A percentile compares a stretch with the other conserved stretches of the same genome.
These are phyloP conservation scores for Lagenaria siceraria DNA, from an alignment of 306 rosid genomes.

Conservation along the genomic window DNA sequence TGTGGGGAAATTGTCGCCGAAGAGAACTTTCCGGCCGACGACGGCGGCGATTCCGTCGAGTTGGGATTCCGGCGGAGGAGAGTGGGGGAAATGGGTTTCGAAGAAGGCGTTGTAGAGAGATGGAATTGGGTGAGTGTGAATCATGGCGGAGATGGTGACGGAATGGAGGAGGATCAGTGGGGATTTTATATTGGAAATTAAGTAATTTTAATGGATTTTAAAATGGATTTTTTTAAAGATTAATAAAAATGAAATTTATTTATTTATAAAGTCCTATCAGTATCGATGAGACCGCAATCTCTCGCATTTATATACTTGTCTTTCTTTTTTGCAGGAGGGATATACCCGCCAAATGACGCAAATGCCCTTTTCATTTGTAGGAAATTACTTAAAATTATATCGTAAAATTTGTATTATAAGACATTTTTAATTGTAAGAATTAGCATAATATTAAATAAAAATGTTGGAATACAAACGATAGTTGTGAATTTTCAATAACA, in stretches of 20 bases:
- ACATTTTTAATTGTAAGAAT: too few relatives aligned
- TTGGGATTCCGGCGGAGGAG: not conserved
- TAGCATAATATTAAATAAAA: too few relatives aligned
- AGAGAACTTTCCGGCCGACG: constrained; percentile 58
- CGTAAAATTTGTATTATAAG: too few relatives aligned
- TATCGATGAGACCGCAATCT: constrained; percentile 42
- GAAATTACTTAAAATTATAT: too few relatives aligned
- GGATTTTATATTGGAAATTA: not conserved
- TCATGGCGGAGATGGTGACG: constrained; percentile 1
- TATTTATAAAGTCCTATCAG: constrained; percentile 31
- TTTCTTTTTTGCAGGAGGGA: constrained; percentile 8
- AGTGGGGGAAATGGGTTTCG: constrained; percentile 10
- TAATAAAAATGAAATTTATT: not conserved
- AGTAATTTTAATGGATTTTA: not conserved
- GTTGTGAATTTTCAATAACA: too few relatives aligned
- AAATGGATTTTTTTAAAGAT: not conserved
- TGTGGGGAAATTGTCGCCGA: constrained; percentile 13
- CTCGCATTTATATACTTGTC: constrained; percentile 16
- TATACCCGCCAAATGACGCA: not conserved
- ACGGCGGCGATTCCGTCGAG: constrained; percentile 84
- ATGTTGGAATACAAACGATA: too few relatives aligned
- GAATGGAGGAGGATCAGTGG: not conserved
- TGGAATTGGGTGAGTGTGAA: not conserved
- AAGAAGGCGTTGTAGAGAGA: constrained; percentile 3
- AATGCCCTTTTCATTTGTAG: not conserved